These are phyloP conservation scores for Erysimum pusillum DNA, from an alignment of 441 rosid genomes.

Conservation along the genomic window DNA sequence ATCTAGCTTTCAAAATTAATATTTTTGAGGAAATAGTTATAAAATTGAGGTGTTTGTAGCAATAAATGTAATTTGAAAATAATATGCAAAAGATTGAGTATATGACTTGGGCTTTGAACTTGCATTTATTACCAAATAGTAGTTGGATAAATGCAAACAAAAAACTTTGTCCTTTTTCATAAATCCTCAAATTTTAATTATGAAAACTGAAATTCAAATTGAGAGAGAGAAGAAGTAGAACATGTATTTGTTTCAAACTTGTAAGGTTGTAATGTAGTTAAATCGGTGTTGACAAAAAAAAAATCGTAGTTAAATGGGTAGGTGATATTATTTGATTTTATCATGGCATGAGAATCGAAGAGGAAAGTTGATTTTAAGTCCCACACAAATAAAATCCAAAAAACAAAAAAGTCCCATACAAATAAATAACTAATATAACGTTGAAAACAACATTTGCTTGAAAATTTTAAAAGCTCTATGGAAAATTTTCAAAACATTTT, in stretches of 20 bases:
- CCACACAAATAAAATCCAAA: no score
- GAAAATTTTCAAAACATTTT: background rate
- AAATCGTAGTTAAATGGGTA: constrained; percentile 17
- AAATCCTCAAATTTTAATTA: background rate
- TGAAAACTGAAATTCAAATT: constrained; percentile 22
- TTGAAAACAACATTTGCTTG: background rate
- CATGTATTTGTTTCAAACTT: constrained; percentile 6
- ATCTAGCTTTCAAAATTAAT: constrained; percentile 44
- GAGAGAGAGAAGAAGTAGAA: constrained; percentile 19
- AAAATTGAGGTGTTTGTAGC: constrained; percentile 24
- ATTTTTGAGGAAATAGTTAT: background rate
- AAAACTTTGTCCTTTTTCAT: constrained; percentile 9
- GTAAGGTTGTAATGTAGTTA: constrained; percentile 20
- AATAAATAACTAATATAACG: background rate
- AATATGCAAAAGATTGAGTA: constrained; percentile 41
- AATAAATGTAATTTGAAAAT: constrained; percentile 45
- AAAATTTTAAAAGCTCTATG: background rate
- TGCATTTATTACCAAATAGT: constrained; percentile 46
- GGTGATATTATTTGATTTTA: constrained; percentile 14
- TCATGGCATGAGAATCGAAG: no score
- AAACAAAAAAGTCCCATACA: background rate
- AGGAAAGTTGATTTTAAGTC: background rate
- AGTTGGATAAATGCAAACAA: constrained; percentile 42
- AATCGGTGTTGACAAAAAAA: constrained; percentile 21
- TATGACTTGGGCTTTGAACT: constrained; percentile 45